Conservation (phyloP, 1,139 yeast species). For the Sugiyamaella xylanicola region DNA sequence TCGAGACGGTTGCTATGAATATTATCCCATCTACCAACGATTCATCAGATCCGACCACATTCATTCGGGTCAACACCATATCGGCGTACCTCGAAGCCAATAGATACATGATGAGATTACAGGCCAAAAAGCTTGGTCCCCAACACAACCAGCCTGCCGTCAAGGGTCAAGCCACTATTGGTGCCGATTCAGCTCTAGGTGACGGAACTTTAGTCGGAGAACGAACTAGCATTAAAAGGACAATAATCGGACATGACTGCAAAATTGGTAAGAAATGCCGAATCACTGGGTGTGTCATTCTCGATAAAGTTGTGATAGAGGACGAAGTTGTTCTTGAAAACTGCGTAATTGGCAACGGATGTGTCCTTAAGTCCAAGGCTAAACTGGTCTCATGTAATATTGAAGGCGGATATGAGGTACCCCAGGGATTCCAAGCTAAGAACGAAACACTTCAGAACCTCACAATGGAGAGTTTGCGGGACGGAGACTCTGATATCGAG, state of each 20-base stretch:
- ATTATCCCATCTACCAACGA: constrained; percentile 43
- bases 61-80: constrained; percentile 74
- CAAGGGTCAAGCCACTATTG: constrained; percentile 75
- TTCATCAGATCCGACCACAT: constrained; percentile 57
- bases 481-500: constrained; percentile 38
- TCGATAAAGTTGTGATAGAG: constrained; percentile 70
- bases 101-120: constrained; percentile 65
- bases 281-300: constrained; percentile 79
- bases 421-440: constrained; percentile 61
- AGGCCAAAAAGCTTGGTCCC: constrained; percentile 37
- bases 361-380: constrained; percentile 50
- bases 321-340: constrained; percentile 79
- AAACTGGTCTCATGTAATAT: constrained; percentile 68
- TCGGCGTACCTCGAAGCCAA: constrained; percentile 92
- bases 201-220: constrained; percentile 63
- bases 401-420: constrained; percentile 74
- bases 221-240: constrained; percentile 79
- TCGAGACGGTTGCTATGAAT: constrained; percentile 53
- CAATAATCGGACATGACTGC: constrained; percentile 79
- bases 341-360: constrained; percentile 78
- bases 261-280: constrained; percentile 82
- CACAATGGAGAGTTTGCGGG: constrained; percentile 52
- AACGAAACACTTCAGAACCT: constrained; percentile 80
- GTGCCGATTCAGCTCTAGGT: constrained; percentile 82
- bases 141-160: constrained; percentile 45